Percentiles rank a stretch among this genome's conserved stretches.
Conservation (phyloP, 1,139 yeast genomes). For the Pichia sp. region DNA sequence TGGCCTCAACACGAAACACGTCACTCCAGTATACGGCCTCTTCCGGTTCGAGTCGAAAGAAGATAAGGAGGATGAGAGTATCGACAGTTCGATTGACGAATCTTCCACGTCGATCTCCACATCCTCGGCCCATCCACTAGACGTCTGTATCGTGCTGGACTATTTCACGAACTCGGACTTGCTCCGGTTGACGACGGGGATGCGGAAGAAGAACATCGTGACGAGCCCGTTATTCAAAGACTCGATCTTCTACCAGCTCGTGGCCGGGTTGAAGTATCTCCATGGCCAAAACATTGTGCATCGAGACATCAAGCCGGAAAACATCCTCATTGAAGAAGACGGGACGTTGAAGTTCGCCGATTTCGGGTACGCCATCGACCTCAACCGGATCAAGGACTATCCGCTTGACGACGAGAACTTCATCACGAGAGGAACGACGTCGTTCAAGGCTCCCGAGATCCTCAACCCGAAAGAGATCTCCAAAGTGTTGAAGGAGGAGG, state of each 20-base stretch:
- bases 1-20: conserved; percentile 11
- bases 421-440: conserved; percentile 47
- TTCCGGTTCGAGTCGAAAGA: conserved; percentile 1
- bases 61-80: neutral
- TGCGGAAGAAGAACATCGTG: conserved; percentile 35
- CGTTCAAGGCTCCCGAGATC: conserved; percentile 57
- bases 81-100: neutral
- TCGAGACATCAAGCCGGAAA: conserved; percentile 58
- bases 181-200: conserved; percentile 39
- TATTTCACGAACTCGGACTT: conserved; percentile 49
- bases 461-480: conserved; percentile 27
- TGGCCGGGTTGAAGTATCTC: conserved; percentile 44
- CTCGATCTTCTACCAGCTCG: conserved; percentile 46
- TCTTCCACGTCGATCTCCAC: neutral
- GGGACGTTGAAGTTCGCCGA: conserved; percentile 50
- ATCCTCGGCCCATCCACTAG: neutral
- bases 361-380: conserved; percentile 49
- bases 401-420: conserved; percentile 31
- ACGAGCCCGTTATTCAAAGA: conserved; percentile 35
- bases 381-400: conserved; percentile 25
- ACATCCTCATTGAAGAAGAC: conserved; percentile 43
- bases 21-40: conserved; percentile 10
- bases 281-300: conserved; percentile 47
- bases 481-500: conserved; percentile 13
- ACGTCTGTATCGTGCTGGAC: conserved; percentile 35